These are phyloP conservation scores for Borovskyia barvae DNA, from an alignment of 208 protist genomes.

Conservation along the genomic window DNA sequence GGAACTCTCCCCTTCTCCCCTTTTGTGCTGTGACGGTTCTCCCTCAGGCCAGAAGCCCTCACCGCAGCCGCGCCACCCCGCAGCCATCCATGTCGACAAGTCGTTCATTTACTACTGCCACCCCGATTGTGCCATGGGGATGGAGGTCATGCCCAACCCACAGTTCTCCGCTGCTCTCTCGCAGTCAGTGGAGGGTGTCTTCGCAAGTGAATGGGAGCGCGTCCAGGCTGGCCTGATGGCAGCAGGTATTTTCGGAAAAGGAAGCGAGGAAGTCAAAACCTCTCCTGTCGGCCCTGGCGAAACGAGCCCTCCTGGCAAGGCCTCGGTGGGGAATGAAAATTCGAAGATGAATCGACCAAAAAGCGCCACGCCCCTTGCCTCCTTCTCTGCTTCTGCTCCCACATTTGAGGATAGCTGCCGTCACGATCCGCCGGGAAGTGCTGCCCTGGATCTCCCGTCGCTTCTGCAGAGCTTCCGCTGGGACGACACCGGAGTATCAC, in stretches of 20 bases:
- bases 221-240: constrained; percentile 6
- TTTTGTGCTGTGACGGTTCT: constrained; percentile 1
- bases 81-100: constrained; percentile 12
- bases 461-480: not conserved
- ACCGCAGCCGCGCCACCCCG: constrained; percentile 4
- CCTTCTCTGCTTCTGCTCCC: too few species aligned
- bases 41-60: too few species aligned
- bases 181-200: constrained; percentile 30
- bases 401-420: too few species aligned
- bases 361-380: too few species aligned
- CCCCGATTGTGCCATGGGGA: constrained; percentile 41
- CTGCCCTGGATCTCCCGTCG: too few species aligned
- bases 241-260: too few species aligned
- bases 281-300: too few species aligned
- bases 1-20: not conserved
- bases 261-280: too few species aligned
- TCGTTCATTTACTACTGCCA: constrained; percentile 45
- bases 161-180: constrained; percentile 41
- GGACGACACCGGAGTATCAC: not conserved
- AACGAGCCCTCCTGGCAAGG: too few species aligned
- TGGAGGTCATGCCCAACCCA: constrained; percentile 51
- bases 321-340: too few species aligned
- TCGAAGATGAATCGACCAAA: too few species aligned
- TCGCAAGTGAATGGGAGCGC: constrained; percentile 31
- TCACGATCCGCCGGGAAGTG: too few species aligned